phyloP scores from a whole-genome alignment of 2,329 filamentous ascomycete genomes.

The Botrytis fabae region DNA sequence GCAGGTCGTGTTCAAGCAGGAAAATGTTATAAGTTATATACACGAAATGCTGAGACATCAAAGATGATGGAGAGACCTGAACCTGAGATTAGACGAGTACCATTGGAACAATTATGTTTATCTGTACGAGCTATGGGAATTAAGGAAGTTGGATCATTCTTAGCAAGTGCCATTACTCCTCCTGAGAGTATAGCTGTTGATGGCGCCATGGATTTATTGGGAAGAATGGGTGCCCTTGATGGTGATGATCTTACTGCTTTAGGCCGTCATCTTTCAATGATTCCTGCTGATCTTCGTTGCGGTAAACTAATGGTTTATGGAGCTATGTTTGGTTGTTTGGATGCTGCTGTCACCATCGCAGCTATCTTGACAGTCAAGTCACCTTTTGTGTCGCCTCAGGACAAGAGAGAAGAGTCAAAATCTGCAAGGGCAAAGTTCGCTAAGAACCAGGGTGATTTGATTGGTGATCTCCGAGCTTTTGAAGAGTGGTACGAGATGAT shows the following conservation, averaged over 20 bases:
- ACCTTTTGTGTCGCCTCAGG: constrained; percentile 81
- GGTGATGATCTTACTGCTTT: constrained; percentile 85
- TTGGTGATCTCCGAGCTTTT: constrained; percentile 84
- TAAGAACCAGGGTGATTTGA: constrained; percentile 77
- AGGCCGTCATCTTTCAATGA: constrained; percentile 89
- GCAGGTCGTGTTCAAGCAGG: constrained; percentile 91
- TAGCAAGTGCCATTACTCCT: constrained; percentile 84
- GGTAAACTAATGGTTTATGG: constrained; percentile 96
- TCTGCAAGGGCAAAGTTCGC: constrained; percentile 74
- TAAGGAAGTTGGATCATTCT: constrained; percentile 74
- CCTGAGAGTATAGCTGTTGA: constrained; percentile 84
- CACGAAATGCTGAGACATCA: constrained; percentile 72
- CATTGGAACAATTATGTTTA: constrained; percentile 89
- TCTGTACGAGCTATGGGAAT: constrained; percentile 96
- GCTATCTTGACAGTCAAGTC: constrained; percentile 87
- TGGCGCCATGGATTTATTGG: constrained; percentile 75
- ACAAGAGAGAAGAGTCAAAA: constrained; percentile 80
- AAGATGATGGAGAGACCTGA: constrained; percentile 88
- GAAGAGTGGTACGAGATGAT: constrained; percentile 75
- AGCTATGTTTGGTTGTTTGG: constrained; percentile 87
- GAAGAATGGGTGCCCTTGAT: constrained; percentile 85
- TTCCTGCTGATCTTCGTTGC: constrained; percentile 88
- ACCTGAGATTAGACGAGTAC: constrained; percentile 89
- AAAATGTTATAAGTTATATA: constrained; percentile 94
- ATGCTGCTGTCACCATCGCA: constrained; percentile 84